Evolutionary conservation across 2,329 filamentous ascomycete genomes (phyloP), one percentile per base, ranked within the genome.

Genomic region (Fusarium sp.): DNA sequence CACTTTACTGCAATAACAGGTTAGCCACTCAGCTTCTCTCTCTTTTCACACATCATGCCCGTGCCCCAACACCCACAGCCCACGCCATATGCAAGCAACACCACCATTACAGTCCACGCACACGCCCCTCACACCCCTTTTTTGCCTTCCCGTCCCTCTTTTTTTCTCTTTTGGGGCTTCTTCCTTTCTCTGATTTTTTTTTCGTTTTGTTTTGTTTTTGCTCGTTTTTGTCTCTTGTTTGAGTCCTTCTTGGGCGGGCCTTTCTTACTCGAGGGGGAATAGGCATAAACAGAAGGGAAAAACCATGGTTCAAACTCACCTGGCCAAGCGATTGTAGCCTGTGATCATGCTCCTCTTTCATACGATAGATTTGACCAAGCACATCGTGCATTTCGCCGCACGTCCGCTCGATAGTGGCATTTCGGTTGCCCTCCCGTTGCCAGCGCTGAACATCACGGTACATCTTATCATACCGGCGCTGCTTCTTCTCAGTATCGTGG

Each of bases 401-500:
- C 62, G 94, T 88, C 69, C 88, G 87, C 77, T 90, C 88, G 77
- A 97, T 92, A 55, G 92, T 90, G 52, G 91, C 91, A 67, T 84
- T 85, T 54, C 91, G 89, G 79, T 92, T 92, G 64, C 91, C 91
- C 80, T 96, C 93, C 47, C 84, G 85, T 75, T 86, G 84, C 94
- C 94, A 97, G 64, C 94, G 91, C 70, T 85, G 82, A 76, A 97
- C 87, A 75, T 94, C 92, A 59, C 89, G 87, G 46, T 86, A 78
- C 84, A 97, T 93, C 81, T 94, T 93, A 76, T 85, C 84, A 76
- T 90, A 87, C 68, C 92, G 90, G 57, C 93, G 89, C 76, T 87
- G 83, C 83, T 97, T 97, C 81, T 92, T 94, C 76, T 94, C 91
- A 72, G 94, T 94, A 81, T 96, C 94, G 76, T 94, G 91, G 83